Percentiles rank a stretch among this genome's conserved stretches.
Evolutionary conservation across 2,329 filamentous ascomycete species (phyloP).

Genomic region (Colletotrichum sp.): DNA sequence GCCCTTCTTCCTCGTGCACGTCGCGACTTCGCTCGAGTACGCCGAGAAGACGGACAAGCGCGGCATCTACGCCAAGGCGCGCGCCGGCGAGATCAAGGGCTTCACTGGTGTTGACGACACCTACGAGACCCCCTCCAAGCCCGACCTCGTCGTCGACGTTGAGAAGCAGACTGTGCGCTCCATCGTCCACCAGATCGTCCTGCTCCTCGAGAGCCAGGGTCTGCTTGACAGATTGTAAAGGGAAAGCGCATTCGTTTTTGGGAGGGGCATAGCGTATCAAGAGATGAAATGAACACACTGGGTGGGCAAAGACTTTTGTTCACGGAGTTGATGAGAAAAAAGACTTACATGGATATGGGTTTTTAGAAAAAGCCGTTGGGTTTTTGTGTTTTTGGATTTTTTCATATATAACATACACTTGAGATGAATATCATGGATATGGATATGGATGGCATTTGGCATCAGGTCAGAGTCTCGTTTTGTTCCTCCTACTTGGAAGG

Average conservation of each 20-base stretch:
- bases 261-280: not conserved
- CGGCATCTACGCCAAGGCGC: constrained; percentile 85
- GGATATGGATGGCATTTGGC: not conserved
- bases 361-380: not conserved
- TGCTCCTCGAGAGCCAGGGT: constrained; percentile 88
- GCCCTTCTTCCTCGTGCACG: constrained; percentile 93
- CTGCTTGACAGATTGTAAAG: constrained; percentile 74
- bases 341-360: not conserved
- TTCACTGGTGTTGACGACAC: constrained; percentile 99
- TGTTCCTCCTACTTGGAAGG: no score
- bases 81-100: constrained; percentile 91
- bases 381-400: not conserved
- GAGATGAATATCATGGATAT: not conserved
- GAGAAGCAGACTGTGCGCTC: constrained; percentile 89
- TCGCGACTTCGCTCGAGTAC: constrained; percentile 89
- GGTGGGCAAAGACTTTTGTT: not conserved
- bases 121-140: constrained; percentile 83
- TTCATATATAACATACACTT: not conserved
- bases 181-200: constrained; percentile 95
- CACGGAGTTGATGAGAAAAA: not conserved
- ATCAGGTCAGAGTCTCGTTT: not conserved
- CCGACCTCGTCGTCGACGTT: constrained; percentile 83
- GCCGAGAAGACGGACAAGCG: constrained; percentile 94
- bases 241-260: not conserved
- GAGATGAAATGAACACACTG: not conserved